A percentile compares a stretch with the other conserved stretches of the same genome.
These are phyloP conservation scores for Acacia confusa DNA, from an alignment of 306 rosid species.

Conservation along the genomic window DNA sequence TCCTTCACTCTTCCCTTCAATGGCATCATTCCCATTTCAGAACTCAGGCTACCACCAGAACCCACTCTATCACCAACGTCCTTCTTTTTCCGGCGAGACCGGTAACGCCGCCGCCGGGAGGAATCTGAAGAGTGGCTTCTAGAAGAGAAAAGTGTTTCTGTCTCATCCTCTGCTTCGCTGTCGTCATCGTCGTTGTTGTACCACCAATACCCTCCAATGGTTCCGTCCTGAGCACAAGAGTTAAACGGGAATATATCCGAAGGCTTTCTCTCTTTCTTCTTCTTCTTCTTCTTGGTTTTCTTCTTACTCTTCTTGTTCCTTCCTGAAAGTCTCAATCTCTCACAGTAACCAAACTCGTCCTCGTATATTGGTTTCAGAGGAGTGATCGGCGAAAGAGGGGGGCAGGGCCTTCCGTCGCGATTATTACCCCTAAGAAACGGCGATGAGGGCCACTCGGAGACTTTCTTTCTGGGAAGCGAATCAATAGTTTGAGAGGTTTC, in stretches of 20 bases:
- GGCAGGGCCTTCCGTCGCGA: slow-evolving; percentile 30
- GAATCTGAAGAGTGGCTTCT: slow-evolving; percentile 78
- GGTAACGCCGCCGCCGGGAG: slow-evolving; percentile 46
- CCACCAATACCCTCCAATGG: slow-evolving; percentile 64
- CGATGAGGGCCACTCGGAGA: slow-evolving; percentile 47
- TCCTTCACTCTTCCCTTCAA: slow-evolving; percentile 72
- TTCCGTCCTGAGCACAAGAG: slow-evolving; percentile 58
- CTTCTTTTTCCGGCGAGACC: slow-evolving; percentile 32
- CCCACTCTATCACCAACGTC: slow-evolving; percentile 19
- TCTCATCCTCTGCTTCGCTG: slow-evolving; percentile 47
- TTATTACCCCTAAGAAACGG: slow-evolving; percentile 32
- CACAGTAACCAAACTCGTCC: slow-evolving; percentile 25
- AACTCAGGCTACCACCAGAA: slow-evolving; percentile 21
- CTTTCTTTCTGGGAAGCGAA: slow-evolving; percentile 49
- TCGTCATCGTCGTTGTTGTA: slow-evolving; percentile 75
- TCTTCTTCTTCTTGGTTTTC: slow-evolving; percentile 40
- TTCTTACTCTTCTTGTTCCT: slow-evolving; percentile 28
- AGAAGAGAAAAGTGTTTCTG: slow-evolving; percentile 78
- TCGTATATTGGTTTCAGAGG: slow-evolving; percentile 45
- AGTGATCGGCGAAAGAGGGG: slow-evolving; percentile 50
- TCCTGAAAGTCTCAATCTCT: slow-evolving; percentile 10
- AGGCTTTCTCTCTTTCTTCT: slow-evolving; percentile 39
- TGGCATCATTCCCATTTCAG: slow-evolving; percentile 60
- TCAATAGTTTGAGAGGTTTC: slow-evolving; percentile 36
- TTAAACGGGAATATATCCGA: slow-evolving; percentile 52